Conservation (phyloP, 768 basidiomycete genomes). For the Boletus rufocinnamomeus region DNA sequence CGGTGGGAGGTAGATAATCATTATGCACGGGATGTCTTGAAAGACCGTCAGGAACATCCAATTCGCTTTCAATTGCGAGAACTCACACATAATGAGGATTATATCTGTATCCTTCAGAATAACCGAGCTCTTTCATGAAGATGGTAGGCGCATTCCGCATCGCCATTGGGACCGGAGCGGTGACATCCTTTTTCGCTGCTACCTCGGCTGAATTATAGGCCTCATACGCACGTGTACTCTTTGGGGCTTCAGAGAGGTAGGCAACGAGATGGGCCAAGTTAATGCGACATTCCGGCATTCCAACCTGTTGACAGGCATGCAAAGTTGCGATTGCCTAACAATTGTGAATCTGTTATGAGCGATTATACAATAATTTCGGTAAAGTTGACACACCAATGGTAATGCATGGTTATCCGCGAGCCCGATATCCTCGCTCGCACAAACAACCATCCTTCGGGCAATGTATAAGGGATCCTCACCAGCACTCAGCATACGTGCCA, state of each 20-base stretch:
- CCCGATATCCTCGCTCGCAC: slow-evolving; percentile 86
- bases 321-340: slow-evolving; percentile 59
- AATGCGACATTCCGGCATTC: slow-evolving; percentile 84
- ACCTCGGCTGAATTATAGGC: slow-evolving; percentile 72
- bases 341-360: neutral
- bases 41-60: slow-evolving; percentile 4
- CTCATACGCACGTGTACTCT: slow-evolving; percentile 77
- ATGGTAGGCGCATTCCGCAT: slow-evolving; percentile 78
- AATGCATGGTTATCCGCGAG: slow-evolving; percentile 77
- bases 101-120: slow-evolving; percentile 63
- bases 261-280: slow-evolving; percentile 76
- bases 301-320: slow-evolving; percentile 65
- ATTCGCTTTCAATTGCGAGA: neutral
- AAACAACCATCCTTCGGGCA: slow-evolving; percentile 71
- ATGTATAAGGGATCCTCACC: slow-evolving; percentile 84
- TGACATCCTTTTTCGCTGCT: slow-evolving; percentile 53
- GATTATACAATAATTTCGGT: slow-evolving; percentile 10
- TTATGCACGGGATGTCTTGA: slow-evolving; percentile 66
- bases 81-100: slow-evolving; percentile 59
- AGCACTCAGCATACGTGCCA: slow-evolving; percentile 78
- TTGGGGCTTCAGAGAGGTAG: slow-evolving; percentile 81
- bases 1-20: slow-evolving; percentile 55
- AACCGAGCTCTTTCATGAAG: slow-evolving; percentile 70
- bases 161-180: slow-evolving; percentile 64
- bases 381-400: slow-evolving; percentile 53